Base-by-base conservation (phyloP, 1,139 yeast species). In the Saccharomyces hybrid region DNA sequence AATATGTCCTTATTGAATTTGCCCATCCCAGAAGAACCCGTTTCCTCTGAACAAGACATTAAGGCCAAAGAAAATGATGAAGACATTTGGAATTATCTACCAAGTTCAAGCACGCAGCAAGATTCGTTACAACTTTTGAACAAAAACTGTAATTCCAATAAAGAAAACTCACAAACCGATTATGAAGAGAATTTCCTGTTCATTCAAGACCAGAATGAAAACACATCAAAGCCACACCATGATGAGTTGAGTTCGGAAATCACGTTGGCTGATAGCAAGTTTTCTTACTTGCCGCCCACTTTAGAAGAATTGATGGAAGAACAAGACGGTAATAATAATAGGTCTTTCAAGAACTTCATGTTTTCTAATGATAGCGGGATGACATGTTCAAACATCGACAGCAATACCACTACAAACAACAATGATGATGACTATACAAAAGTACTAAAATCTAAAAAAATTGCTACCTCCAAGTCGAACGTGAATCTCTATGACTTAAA, bases 271-370 rank as follows among this genome's bases (percentile, higher is more conserved):
- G 44, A 38, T 7, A 38, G 2, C 9, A 38, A 38, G n/a, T 60
- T 63, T 42, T 57, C 56, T 47, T 65, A 64, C 51, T 56, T 67
- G 46, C 66, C 71, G 5, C 71, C 71, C 19, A 60, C 70, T 9
- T 55, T 68, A 29, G 71, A 66, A 52, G 71, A 67, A 48, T 53
- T 68, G 49, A 65, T 68, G 64, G 70, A 66, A 31, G 71, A 67
- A 42, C 69, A 65, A 54, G 68, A 64, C 32, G 57, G 56, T 31
- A 55, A 56, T 6, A 51, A 51, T 8, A 58, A 54, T 41, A 54
- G 51, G 7, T 38, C 44, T 19, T 38, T 38, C 12, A 38, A 38
- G 9, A 49, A 52, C 14, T 31, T 48, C 31, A 48, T 47, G 51
- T 52, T 53, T 47, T 55, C 53, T 47, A 56, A 57, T 48, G 56